These are phyloP conservation scores for Penicillium odoratum DNA, from an alignment of 495 filamentous ascomycete species.

Conservation along the genomic window DNA sequence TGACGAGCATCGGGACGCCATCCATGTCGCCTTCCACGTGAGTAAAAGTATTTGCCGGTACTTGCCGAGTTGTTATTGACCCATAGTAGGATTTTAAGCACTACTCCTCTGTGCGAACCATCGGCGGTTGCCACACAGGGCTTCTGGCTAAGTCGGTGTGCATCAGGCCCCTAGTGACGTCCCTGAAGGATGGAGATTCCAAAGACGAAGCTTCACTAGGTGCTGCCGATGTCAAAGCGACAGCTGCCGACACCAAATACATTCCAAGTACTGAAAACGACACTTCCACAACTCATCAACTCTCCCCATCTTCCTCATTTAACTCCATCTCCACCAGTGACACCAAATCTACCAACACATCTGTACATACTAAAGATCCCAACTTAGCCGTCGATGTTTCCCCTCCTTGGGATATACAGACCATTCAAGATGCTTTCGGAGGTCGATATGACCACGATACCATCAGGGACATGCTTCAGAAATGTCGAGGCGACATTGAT, in stretches of 20 bases:
- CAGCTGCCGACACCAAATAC: not conserved
- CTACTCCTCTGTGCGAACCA: conserved; percentile 70
- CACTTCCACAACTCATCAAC: not conserved
- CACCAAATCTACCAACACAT: conserved; percentile 21
- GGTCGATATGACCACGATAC: conserved; percentile 53
- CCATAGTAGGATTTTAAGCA: conserved; percentile 58
- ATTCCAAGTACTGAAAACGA: conserved; percentile 15
- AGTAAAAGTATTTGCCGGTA: conserved; percentile 20
- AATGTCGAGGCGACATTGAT: conserved; percentile 61
- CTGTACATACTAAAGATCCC: conserved; percentile 17
- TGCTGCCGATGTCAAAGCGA: not conserved
- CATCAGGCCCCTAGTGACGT: conserved; percentile 38
- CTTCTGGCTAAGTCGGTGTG: conserved; percentile 11
- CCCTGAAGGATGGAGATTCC: conserved; percentile 19
- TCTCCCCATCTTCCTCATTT: not conserved
- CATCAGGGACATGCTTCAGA: conserved; percentile 58
- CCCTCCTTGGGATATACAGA: conserved; percentile 62
- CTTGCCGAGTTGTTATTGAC: not conserved
- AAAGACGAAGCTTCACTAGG: conserved; percentile 11
- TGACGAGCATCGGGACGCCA: conserved; percentile 41
- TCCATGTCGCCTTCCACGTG: conserved; percentile 75
- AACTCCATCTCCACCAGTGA: conserved; percentile 2
- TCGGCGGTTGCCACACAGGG: conserved; percentile 60
- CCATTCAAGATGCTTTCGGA: conserved; percentile 57
- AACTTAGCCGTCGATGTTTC: conserved; percentile 38